Evolutionary conservation across 1,284 basidiomycete genomes (phyloP).

Genomic region (Trichosporon sp.): DNA sequence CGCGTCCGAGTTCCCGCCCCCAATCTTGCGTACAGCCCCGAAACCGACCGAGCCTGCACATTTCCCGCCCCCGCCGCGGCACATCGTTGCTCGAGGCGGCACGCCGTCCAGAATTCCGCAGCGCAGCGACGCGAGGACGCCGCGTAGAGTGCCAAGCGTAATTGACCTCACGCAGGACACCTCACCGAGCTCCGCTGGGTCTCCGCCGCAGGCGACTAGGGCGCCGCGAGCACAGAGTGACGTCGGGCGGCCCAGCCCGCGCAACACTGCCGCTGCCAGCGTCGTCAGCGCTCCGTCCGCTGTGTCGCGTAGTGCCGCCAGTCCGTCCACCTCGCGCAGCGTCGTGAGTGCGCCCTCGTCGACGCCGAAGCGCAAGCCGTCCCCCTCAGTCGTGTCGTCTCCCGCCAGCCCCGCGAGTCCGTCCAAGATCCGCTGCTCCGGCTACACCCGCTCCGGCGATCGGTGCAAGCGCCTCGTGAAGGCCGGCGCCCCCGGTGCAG

Average conservation of each 20-base stretch:
- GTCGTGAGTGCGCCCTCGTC: slow-evolving; percentile 3
- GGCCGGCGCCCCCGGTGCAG: slow-evolving; percentile 38
- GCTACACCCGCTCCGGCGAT: slow-evolving; percentile 51
- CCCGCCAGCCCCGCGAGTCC: neutral
- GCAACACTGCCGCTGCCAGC: neutral
- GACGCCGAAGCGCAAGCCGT: neutral
- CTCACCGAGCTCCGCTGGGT: neutral
- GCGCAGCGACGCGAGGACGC: too few species aligned
- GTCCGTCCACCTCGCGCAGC: neutral
- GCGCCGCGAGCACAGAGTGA: neutral
- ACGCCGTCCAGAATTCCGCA: neutral
- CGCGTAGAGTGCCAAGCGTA: neutral
- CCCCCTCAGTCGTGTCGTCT: neutral
- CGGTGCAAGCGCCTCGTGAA: slow-evolving; percentile 54
- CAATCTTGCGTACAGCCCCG: slow-evolving; percentile 12
- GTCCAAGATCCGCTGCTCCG: slow-evolving; percentile 45
- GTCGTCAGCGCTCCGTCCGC: neutral
- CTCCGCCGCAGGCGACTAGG: neutral
- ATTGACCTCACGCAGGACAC: slow-evolving; percentile 11
- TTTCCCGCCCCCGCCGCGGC: slow-evolving; percentile 1
- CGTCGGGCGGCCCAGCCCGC: neutral
- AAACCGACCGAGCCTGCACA: neutral
- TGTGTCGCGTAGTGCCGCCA: neutral
- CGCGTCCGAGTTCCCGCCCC: neutral
- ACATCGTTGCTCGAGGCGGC: neutral